A percentile compares a stretch with the other conserved stretches of the same genome.
Conservation (phyloP, 805 yeast genomes). For the Teunomyces kruisii region DNA sequence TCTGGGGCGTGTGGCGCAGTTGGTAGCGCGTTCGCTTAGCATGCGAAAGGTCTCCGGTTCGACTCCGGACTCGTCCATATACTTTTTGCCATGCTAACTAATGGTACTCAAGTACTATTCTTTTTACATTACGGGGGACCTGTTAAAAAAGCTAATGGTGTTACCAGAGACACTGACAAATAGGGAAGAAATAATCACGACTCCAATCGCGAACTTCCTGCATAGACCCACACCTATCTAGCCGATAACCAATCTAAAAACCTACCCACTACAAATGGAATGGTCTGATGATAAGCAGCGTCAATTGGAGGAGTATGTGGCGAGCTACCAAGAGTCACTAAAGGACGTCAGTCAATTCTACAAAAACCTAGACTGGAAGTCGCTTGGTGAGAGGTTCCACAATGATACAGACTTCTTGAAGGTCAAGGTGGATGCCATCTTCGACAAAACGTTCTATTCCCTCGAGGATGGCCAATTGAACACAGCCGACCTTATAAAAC, state of each 20-base stretch:
- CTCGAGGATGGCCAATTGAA: background rate
- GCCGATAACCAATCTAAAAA: background rate
- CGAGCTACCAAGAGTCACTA: slow-evolving; percentile 9
- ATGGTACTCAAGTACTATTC: too few relatives aligned
- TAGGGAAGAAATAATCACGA: too few relatives aligned
- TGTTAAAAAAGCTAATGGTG: too few relatives aligned
- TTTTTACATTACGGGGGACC: too few relatives aligned
- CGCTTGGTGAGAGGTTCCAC: slow-evolving; percentile 12
- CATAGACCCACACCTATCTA: background rate
- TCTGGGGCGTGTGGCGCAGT: slow-evolving; percentile 47
- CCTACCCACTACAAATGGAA: slow-evolving; percentile 8
- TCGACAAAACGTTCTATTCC: slow-evolving; percentile 11
- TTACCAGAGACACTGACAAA: too few relatives aligned
- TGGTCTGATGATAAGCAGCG: slow-evolving; percentile 17
- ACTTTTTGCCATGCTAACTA: slow-evolving; percentile 15
- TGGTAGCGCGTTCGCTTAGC: slow-evolving; percentile 52
- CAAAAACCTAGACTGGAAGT: slow-evolving; percentile 18
- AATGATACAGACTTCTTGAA: slow-evolving; percentile 16
- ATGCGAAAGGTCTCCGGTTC: slow-evolving; percentile 51
- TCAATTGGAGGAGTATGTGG: slow-evolving; percentile 13
- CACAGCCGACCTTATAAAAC: background rate
- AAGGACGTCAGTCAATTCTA: slow-evolving; percentile 14
- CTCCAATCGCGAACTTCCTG: background rate
- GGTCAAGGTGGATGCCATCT: slow-evolving; percentile 22
- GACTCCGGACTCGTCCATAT: slow-evolving; percentile 44